Evolutionary conservation across 2,329 filamentous ascomycete species (phyloP), one percentile per base, ranked within the genome.

Genomic region (Fusarium temperatum): DNA sequence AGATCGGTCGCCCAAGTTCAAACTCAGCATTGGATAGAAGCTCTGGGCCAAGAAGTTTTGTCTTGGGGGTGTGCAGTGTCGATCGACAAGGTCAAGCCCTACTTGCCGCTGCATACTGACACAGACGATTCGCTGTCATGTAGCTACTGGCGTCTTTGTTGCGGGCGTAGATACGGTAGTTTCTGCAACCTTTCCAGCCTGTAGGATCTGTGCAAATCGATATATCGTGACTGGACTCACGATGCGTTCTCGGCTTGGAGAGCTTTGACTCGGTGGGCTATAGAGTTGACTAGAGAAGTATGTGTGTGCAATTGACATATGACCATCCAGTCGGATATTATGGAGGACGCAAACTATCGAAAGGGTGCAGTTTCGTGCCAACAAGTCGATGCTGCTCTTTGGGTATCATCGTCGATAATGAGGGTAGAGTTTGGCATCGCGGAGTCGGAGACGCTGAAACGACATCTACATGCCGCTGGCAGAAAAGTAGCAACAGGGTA

Each of bases 131-230:
- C 66, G 47, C 39, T 55, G 42, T 60, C 63, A 47, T 60, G 54
- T 36, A 32, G 38, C 22, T 35, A 10, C 11, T 53, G 26, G 20
- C 50, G 35, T 41, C 22, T 42, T 17, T 12, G 30, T 50, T 68
- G 63, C 65, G 63, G 63, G 65, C 65, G 65, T 68, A 61, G 36
- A 26, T 42, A 38, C 42, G 42, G 55, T 30, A 54, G 65, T 51
- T 67, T 57, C 48, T 66, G 47, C 51, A 66, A 22, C 68, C 53
- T 32, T 68, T 48, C 30, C 59, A 48, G 36, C 48, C 61, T 35
- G 47, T 63, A 44, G 58, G 39, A 53, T 24, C 66, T 51, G 39
- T 47, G 65, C 63, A 65, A 75, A 48, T 60, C 53, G 58, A 53
- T 28, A 35, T 57, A 44, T 57, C 35, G 45, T 48, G 48, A 56